These are phyloP conservation scores for Dothideomycetes sp. DNA, from an alignment of 2,329 filamentous ascomycete genomes.

Conservation along the genomic window DNA sequence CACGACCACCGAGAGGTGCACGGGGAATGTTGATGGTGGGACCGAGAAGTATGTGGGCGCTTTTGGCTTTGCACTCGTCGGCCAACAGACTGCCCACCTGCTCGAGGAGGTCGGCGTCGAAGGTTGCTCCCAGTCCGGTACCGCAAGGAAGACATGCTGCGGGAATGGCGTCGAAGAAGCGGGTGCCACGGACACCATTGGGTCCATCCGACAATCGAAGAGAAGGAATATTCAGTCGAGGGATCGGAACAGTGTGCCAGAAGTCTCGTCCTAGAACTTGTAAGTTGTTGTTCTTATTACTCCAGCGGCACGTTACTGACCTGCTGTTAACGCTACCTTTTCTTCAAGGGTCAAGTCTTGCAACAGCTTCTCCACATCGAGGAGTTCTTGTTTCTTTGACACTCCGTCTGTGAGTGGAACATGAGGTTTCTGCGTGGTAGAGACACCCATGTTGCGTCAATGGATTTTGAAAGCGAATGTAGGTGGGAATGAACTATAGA, in stretches of 20 bases:
- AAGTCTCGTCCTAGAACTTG: not conserved
- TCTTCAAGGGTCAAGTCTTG: slow-evolving; percentile 22
- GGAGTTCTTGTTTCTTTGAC: not conserved
- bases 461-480: too few species aligned
- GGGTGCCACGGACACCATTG: slow-evolving; percentile 58
- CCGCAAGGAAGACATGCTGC: slow-evolving; percentile 72
- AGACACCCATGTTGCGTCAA: not conserved
- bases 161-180: slow-evolving; percentile 54
- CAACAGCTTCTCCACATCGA: slow-evolving; percentile 22
- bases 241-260: not conserved
- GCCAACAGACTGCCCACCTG: slow-evolving; percentile 63
- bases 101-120: slow-evolving; percentile 61
- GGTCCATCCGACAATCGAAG: slow-evolving; percentile 47
- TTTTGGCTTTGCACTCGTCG: slow-evolving; percentile 62
- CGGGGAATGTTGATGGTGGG: slow-evolving; percentile 76
- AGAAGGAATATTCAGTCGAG: slow-evolving; percentile 2
- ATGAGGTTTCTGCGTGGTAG: not conserved
- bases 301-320: not conserved
- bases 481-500: not conserved
- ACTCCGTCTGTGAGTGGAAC: not conserved
- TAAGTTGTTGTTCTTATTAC: not conserved
- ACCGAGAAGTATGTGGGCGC: slow-evolving; percentile 63
- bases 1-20: slow-evolving; percentile 72
- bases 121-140: slow-evolving; percentile 68
- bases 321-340: slow-evolving; percentile 21